Evolutionary conservation across 1,139 yeast species (phyloP).

Genomic region (Candida labiduridarum): DNA sequence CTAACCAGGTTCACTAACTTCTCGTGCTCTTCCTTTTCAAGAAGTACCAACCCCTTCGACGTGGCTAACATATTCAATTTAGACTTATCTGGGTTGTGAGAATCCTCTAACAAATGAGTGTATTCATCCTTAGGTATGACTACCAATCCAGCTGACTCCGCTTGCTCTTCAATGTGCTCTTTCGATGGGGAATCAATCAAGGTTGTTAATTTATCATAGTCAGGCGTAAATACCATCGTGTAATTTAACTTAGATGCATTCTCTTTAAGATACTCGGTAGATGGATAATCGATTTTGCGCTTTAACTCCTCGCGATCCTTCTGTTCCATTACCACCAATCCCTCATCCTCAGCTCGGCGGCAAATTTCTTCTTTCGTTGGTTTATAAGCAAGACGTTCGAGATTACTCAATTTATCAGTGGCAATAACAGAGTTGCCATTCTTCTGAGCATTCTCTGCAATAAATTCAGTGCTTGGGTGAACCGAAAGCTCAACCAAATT

Average conservation of each 20-base stretch:
- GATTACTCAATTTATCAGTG: slow-evolving; percentile 20
- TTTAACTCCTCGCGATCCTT: slow-evolving; percentile 17
- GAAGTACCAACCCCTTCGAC: slow-evolving; percentile 17
- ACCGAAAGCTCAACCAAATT: slow-evolving; percentile 13
- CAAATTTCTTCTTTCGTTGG: slow-evolving; percentile 26
- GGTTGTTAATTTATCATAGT: slow-evolving; percentile 28
- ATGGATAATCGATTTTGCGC: slow-evolving; percentile 19
- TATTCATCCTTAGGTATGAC: slow-evolving; percentile 32
- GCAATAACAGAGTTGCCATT: slow-evolving; percentile 21
- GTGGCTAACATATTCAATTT: slow-evolving; percentile 20
- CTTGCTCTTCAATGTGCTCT: slow-evolving; percentile 37
- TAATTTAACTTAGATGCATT: slow-evolving; percentile 22
- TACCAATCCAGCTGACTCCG: slow-evolving; percentile 33
- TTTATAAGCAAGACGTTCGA: slow-evolving; percentile 16
- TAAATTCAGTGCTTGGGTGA: slow-evolving; percentile 28
- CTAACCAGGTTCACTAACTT: slow-evolving; percentile 19
- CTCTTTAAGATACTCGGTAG: slow-evolving; percentile 22
- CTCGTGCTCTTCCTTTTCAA: slow-evolving; percentile 20
- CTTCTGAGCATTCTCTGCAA: slow-evolving; percentile 26
- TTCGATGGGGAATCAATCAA: slow-evolving; percentile 34
- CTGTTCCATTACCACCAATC: slow-evolving; percentile 19
- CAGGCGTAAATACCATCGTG: slow-evolving; percentile 24
- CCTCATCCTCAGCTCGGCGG: slow-evolving; percentile 18
- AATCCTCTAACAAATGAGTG: slow-evolving; percentile 19
- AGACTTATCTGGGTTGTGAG: slow-evolving; percentile 27